Evolutionary conservation across 306 rosid genomes (phyloP), one percentile per base, ranked within the genome.

Genomic region (Fragaria iinumae): DNA sequence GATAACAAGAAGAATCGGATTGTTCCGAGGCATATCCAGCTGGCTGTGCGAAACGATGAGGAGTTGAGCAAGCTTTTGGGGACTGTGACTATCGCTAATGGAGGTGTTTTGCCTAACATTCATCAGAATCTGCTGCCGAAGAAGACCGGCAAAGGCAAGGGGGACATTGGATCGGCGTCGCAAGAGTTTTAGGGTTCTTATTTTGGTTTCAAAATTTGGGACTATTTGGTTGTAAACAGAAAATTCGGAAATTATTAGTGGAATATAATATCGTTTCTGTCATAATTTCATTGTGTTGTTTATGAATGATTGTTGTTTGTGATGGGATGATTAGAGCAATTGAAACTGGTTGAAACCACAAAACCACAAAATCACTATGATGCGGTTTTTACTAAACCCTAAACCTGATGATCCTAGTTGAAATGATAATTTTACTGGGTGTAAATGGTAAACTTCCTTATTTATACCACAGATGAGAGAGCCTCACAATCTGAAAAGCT

Each of bases 21-120:
- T 1, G 49, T 85, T 0, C 97, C 97, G 0, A 85, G 95, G 78
- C 97, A 91, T 60, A 90, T 91, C 55, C 97, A 91, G 69, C 88
- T 91, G 10, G 97, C 93, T 1, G 95, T 91, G 16, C 85, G 97
- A n/a, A 91, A 91, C 12, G 97, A 91, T 0, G 97, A 88, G 39
- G 97, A 91, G 36, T 13, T 91, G 73, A 90, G 93, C 86, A 91
- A 88, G 78, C 84, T 91, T 23, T 34, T 91, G 87, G 97, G 93
- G 0, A 17, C 87, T 5, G 97, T 91, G 1, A 91, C 97, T 0
- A 91, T 91, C 43, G 93, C 92, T 0, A 87, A 63, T 9, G 97
- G 90, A 0, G 96, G 96, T 0, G 96, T 90, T 14, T 39, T 90
- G 63, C 96, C 96, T 0, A 88, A 88, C 27, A 90, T 91, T 23